Percentiles rank a stretch among this genome's conserved stretches.
Evolutionary conservation across 106 monocot genomes (phyloP).

Genomic region (Agapanthus africanus): DNA sequence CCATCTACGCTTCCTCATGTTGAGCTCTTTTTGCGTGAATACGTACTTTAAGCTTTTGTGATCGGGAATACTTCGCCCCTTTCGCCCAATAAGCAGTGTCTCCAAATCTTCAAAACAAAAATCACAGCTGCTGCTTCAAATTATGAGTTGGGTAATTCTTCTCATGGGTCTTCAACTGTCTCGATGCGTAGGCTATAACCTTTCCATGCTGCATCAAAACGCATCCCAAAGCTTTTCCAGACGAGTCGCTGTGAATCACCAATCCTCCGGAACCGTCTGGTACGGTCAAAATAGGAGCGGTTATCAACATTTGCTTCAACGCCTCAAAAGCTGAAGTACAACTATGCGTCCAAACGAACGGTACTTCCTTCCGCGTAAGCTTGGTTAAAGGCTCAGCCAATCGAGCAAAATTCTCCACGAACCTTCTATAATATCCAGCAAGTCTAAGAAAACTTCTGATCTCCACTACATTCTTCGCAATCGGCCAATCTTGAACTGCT

Average conservation of each 20-base stretch:
- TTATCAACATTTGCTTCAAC: not conserved
- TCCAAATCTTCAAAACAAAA: not conserved
- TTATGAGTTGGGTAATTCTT: not conserved
- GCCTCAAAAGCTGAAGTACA: too few relatives aligned
- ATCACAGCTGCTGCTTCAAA: not conserved
- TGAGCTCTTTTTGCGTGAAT: not conserved
- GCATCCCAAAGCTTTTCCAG: not conserved
- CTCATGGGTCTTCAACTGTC: not conserved
- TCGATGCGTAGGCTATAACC: not conserved
- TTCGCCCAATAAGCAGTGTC: not conserved
- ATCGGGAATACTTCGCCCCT: not conserved
- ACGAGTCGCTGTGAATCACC: not conserved
- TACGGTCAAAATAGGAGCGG: not conserved
- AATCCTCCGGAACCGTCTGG: not conserved
- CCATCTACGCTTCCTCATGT: not conserved
- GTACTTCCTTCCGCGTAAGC: too few relatives aligned
- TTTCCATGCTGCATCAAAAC: conserved; percentile 9
- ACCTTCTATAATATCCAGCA: too few relatives aligned
- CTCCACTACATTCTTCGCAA: too few relatives aligned
- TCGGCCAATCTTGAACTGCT: too few relatives aligned
- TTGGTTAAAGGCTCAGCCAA: too few relatives aligned
- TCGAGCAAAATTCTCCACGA: too few relatives aligned
- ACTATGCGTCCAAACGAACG: too few relatives aligned
- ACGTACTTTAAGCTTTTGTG: not conserved
- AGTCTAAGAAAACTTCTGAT: too few relatives aligned